Conservation (phyloP, 2,329 filamentous ascomycete genomes). For the Fusarium setosum region DNA sequence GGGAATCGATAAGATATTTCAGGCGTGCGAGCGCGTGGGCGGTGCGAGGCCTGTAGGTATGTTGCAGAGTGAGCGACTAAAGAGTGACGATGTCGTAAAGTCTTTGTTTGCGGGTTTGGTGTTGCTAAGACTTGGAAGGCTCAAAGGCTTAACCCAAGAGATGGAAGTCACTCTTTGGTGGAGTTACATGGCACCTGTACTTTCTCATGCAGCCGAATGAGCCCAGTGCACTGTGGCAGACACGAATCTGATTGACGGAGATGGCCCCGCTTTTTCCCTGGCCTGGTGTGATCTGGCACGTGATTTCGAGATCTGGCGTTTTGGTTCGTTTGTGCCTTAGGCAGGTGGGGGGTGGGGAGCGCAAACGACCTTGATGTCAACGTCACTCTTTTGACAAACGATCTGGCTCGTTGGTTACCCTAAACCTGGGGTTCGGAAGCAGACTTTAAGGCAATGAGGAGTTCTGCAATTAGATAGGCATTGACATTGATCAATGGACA, state of each 20-base stretch:
- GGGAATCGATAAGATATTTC: constrained; percentile 28
- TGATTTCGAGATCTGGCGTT: constrained; percentile 33
- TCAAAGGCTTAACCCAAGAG: constrained; percentile 34
- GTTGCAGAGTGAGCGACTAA: constrained; percentile 20
- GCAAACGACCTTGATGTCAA: constrained; percentile 43
- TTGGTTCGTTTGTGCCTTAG: constrained; percentile 40
- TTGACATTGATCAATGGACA: not conserved
- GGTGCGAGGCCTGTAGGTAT: constrained; percentile 16
- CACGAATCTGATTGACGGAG: constrained; percentile 29
- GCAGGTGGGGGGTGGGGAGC: constrained; percentile 29
- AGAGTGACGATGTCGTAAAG: constrained; percentile 18
- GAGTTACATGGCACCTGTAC: constrained; percentile 49
- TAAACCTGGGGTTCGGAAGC: constrained; percentile 23
- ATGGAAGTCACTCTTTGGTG: constrained; percentile 50
- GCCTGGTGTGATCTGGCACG: constrained; percentile 38
- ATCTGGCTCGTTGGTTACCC: constrained; percentile 23
- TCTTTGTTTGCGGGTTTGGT: constrained; percentile 36
- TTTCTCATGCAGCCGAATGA: constrained; percentile 46
- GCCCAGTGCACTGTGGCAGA: constrained; percentile 26
- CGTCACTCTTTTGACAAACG: constrained; percentile 21
- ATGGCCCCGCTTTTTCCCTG: constrained; percentile 26
- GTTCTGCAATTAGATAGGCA: not conserved
- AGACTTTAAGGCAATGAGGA: not conserved
- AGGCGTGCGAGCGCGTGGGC: constrained; percentile 21
- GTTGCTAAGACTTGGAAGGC: constrained; percentile 35